Evolutionary conservation across 805 yeast species (phyloP).

Genomic region (Ogataea haglerorum): DNA sequence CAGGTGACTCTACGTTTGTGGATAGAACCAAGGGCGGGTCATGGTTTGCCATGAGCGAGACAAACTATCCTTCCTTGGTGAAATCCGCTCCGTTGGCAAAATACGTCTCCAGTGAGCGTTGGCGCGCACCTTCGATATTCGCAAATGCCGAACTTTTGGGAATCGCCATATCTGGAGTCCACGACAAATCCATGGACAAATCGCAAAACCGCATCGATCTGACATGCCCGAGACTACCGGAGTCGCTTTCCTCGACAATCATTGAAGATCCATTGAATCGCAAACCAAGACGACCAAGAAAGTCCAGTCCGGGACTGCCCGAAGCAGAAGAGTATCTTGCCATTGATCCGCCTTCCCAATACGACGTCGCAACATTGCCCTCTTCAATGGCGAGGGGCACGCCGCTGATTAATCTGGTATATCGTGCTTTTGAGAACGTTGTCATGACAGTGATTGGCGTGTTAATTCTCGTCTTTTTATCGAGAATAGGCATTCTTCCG

Average conservation of each 20-base stretch:
- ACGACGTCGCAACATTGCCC: slow-evolving; percentile 12
- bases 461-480: slow-evolving; percentile 35
- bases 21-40: slow-evolving; percentile 60
- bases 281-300: slow-evolving; percentile 1
- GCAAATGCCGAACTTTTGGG: slow-evolving; percentile 37
- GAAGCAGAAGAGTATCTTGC: slow-evolving; percentile 13
- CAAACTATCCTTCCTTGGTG: slow-evolving; percentile 75
- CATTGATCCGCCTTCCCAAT: slow-evolving; percentile 20
- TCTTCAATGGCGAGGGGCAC: slow-evolving; percentile 17
- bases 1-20: slow-evolving; percentile 52
- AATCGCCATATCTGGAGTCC: slow-evolving; percentile 50
- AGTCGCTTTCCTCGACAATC: slow-evolving; percentile 24
- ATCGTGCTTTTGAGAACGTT: slow-evolving; percentile 45
- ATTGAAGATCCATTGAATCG: slow-evolving; percentile 14
- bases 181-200: slow-evolving; percentile 29
- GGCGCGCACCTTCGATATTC: slow-evolving; percentile 40
- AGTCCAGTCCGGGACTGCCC: slow-evolving; percentile 11
- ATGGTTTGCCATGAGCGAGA: slow-evolving; percentile 85
- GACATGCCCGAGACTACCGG: slow-evolving; percentile 22
- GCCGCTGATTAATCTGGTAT: slow-evolving; percentile 23
- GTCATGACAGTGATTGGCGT: slow-evolving; percentile 40
- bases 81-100: slow-evolving; percentile 73
- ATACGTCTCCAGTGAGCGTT: slow-evolving; percentile 47
- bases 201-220: slow-evolving; percentile 14
- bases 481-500: slow-evolving; percentile 37